Evolutionary conservation across 192 early-diverging fungal genomes (phyloP), one percentile per base, ranked within the genome.

Genomic region (Spizellomyces sp.): DNA sequence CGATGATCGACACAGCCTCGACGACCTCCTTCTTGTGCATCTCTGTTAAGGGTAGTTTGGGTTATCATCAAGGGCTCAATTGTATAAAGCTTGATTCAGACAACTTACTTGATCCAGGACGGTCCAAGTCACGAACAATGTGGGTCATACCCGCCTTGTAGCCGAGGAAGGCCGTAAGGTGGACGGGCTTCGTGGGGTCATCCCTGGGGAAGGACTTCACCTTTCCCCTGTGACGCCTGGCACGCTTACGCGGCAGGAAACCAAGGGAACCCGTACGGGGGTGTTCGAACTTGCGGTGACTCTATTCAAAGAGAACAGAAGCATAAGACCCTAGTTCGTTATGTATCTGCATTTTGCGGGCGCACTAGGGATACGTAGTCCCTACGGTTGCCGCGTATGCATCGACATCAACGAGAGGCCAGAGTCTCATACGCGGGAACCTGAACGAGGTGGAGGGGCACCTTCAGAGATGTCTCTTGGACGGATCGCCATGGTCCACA

Each of bases 141-240:
- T 99, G 96, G 79, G 95, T 98, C 98, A 99, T 99, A 83, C 98
- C 98, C 55, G 98, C 98, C 94, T 99, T 99, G 92, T 99, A 99
- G 69, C 93, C 96, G 78, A 99, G 86, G 90, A 96, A 99, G 81
- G 98, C 98, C 44, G 98, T 98, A 83, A 98, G 88, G 86, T 98
- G 96, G 71, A 97, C 95, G 59, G 94, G 90, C 86, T 95, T 94
- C 79, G 86, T 87, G 57, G 89, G 78, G 82, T 98, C 93, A 87
- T 99, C 98, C 87, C 93, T 94, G 83, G 98, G 98, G 95, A 96
- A 99, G 64, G 98, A 92, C 94, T 98, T 98, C 80, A 89, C 89
- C 81, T 94, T 94, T 71, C 98, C 98, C 75, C 94, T 89, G 87
- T 96, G 93, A 67, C 93, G 86, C 76, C 89, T 78, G 71, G 95